Evolutionary conservation across 2,329 filamentous ascomycete genomes (phyloP), one percentile per base, ranked within the genome.

Genomic region (Fusarium domesticum): DNA sequence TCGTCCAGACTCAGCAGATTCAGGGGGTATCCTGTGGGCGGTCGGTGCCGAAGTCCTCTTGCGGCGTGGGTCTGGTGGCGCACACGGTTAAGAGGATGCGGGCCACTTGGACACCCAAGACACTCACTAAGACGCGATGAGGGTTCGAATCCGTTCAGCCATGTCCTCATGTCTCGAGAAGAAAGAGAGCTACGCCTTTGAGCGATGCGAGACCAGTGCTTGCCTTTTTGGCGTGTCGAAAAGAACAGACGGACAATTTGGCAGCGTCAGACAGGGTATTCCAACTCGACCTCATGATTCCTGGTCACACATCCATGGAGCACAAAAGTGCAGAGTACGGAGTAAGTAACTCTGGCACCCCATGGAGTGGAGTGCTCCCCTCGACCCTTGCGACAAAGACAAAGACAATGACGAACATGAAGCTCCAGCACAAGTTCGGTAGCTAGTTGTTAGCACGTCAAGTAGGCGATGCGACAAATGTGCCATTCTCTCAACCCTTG

Each of bases 331-430:
- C n/a, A n/a, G n/a, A n/a, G n/a, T n/a, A n/a, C n/a, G n/a, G n/a
- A n/a, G n/a, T n/a, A n/a, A n/a, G n/a, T n/a, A 19, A 20, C 14
- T n/a, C 14, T 19, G 35, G 16, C 11, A 18, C 35, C 42, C 51
- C 44, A 39, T 33, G 32, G 35, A 38, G 43, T 23, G 30, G 37
- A 30, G 36, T 38, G 30, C 43, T 30, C 20, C 32, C 32, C 43
- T 44, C 34, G 36, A 39, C 41, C 53, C 51, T 55, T 43, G 47
- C 46, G 39, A 38, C 50, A 43, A 47, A 47, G 39, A 38, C 50
- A 43, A 47, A 47, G 47, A 45, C 47, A 58, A 58, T 59, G 56
- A 59, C 54, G 56, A 58, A 56, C 53, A 56, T 58, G 50, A 45
- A 53, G 52, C 52, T 45, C 56, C 51, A 57, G 53, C 45, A 42